Base-by-base conservation (phyloP, 768 basidiomycete genomes). In the Asterophora parasitica region DNA sequence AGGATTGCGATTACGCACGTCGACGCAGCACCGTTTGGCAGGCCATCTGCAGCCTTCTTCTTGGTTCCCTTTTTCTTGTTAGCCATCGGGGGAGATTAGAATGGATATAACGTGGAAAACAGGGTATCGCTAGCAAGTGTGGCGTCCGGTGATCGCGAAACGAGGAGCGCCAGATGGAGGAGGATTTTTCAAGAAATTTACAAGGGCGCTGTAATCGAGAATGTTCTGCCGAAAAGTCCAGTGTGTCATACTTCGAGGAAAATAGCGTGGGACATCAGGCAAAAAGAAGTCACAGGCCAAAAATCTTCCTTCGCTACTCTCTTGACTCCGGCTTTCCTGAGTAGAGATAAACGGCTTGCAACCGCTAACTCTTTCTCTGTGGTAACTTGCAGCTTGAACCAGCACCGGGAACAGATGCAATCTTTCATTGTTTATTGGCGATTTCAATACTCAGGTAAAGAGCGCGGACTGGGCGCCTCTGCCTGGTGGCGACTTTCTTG, bases 61-160 rank as follows among this genome's bases (percentile, higher is more conserved):
- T 62, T 60, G 16, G 40, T 47, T 13, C 48, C 28, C 30, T 60
- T 42, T 48, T 60, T 62, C 42, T 60, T 62, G 46, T 52, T 56
- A 11, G 41, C 48, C 56, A 57, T 57, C n/a, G 35, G 30, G 16
- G 40, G 15, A 37, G 27, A 30, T 43, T 37, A 37, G 5, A 12
- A n/a, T 20, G 20, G 31, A 35, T 45, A 46, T 30, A 41, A 40
- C 15, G 36, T n/a, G 12, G 12, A 35, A 49, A 8, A 13, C 20
- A 39, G 49, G 49, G 52, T 48, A 53, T 53, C 37, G 19, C 23
- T 38, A 23, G 42, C 28, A 11, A 19, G 20, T 45, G 23, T 15
- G n/a, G 15, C 27, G 44, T 38, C 30, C 42, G 20, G 17, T 33
- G n/a, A 38, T 35, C 42, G 9, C 12, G 20, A 26, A 17, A 17